Conservation (phyloP, 495 filamentous ascomycete genomes). For the Talaromyces wortmannii region DNA sequence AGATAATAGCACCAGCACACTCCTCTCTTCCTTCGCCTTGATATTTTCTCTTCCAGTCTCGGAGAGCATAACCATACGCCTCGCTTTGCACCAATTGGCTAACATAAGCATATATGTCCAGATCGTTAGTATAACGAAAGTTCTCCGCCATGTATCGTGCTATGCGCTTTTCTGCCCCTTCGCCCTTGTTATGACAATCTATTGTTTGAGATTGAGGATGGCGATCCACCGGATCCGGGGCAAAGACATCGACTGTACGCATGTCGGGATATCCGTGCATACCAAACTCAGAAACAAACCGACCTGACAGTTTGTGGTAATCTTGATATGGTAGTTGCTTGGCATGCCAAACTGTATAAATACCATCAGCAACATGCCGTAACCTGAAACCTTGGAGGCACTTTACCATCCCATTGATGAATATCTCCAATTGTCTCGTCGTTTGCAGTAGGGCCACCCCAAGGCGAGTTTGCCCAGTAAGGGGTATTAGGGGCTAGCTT, state of each 20-base stretch:
- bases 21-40: constrained; percentile 48
- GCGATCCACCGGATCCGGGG: constrained; percentile 51
- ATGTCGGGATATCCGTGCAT: constrained; percentile 74
- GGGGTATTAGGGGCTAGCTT: constrained; percentile 50
- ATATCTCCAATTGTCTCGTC: constrained; percentile 75
- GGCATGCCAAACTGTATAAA: constrained; percentile 60
- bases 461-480: constrained; percentile 72
- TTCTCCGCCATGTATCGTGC: constrained; percentile 76
- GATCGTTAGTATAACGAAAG: constrained; percentile 33
- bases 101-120: constrained; percentile 66
- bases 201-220: constrained; percentile 68
- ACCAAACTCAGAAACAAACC: constrained; percentile 81
- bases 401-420: constrained; percentile 71
- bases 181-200: constrained; percentile 82
- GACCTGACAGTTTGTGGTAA: constrained; percentile 65
- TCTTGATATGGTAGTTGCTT: constrained; percentile 73
- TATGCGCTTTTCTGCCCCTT: constrained; percentile 66
- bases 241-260: constrained; percentile 63
- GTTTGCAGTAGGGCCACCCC: constrained; percentile 56
- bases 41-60: constrained; percentile 74
- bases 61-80: constrained; percentile 65
- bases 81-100: constrained; percentile 81
- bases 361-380: too few relatives aligned
- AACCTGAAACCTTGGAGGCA: too few relatives aligned
- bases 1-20: constrained; percentile 74